Percentiles rank a stretch among this genome's conserved stretches.
These are phyloP conservation scores for Malassezia arunalokei DNA, from an alignment of 1,284 basidiomycete species.

Conservation along the genomic window DNA sequence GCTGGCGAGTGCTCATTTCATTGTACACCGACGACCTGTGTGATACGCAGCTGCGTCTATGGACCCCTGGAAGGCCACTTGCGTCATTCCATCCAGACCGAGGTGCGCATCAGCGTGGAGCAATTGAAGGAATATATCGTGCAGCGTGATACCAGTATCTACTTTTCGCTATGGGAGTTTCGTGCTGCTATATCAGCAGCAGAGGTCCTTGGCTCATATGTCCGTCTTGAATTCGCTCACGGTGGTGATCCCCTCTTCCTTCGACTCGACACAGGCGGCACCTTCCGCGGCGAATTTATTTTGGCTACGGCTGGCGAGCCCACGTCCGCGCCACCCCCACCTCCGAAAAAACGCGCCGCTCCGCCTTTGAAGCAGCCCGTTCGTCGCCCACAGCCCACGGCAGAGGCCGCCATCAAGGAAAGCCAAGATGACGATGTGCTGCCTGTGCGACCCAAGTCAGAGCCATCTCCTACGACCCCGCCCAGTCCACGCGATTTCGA, in stretches of 20 bases:
- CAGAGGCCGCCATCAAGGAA: not conserved
- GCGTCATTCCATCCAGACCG: constrained; percentile 21
- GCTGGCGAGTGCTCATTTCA: constrained; percentile 25
- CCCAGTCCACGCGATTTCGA: constrained; percentile 1
- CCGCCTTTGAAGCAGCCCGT: not conserved
- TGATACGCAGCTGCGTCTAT: constrained; percentile 18
- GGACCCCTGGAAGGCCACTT: constrained; percentile 4
- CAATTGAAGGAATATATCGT: constrained; percentile 24
- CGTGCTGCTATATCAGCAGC: constrained; percentile 26
- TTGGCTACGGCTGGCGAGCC: constrained; percentile 23
- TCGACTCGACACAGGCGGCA: constrained; percentile 14
- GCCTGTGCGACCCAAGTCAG: constrained; percentile 2
- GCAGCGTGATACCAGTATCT: constrained; percentile 13
- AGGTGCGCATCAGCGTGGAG: constrained; percentile 20
- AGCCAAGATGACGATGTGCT: not conserved
- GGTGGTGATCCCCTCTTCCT: constrained; percentile 31
- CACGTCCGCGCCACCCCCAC: not conserved
- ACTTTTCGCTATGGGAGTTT: constrained; percentile 28
- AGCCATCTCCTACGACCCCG: not conserved
- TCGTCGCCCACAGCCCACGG: not conserved
- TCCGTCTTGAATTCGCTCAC: constrained; percentile 25
- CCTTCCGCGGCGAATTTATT: constrained; percentile 22
- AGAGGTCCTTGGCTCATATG: constrained; percentile 10
- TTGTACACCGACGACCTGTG: constrained; percentile 16
- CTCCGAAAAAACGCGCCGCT: not conserved